Evolutionary conservation across 1,284 basidiomycete genomes (phyloP), one percentile per base, ranked within the genome.

Genomic region (Apiotrichum mycotoxinovorans): DNA sequence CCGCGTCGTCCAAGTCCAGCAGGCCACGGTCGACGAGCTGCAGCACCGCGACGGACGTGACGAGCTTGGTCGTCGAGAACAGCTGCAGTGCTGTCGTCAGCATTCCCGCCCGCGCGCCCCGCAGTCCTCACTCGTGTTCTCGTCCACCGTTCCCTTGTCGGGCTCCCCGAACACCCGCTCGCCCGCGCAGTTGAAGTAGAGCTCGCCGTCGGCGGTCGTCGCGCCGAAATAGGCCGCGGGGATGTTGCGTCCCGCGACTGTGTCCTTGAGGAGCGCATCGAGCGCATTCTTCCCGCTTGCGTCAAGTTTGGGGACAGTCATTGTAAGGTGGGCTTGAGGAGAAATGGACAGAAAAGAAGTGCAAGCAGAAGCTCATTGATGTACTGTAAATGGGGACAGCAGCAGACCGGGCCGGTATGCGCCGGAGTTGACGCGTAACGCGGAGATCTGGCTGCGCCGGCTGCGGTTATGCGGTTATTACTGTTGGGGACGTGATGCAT

Each of bases 1-100:
- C 63, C 5, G 58, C 40, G 52, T 64, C 64, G 52, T 72, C 67
- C 15, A 73, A 58, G 8, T 58, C 53, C 20, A 69, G 52, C 17
- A 62, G 30, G 10, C 69, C 67, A 10, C 58, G 61, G 33, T 72
- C 73, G 14, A 70, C 61, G 0, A 72, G 62, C 45, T 70, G 71
- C 5, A 70, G 62, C 20, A 54, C 58, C 2, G 71, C 69, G 27
- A 73, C 54, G n/a, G 62, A 59, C 2, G 68, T 71, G 30, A 73
- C 62, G 7, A 73, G 58, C 58, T 73, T 74, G 34, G 68, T 67
- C 60, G 64, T 66, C 8, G 71, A 73, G 49, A 60, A 66, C n/a
- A 71, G 56, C 67, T 67, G 67, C 30, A 61, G 55, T 9, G 22
- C 51, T 60, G 66, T 14, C 8, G 51, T 45, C 30, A 45, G 43